Conservation (phyloP, 2,329 filamentous ascomycete species). For the Aurifilum marmelostoma region DNA sequence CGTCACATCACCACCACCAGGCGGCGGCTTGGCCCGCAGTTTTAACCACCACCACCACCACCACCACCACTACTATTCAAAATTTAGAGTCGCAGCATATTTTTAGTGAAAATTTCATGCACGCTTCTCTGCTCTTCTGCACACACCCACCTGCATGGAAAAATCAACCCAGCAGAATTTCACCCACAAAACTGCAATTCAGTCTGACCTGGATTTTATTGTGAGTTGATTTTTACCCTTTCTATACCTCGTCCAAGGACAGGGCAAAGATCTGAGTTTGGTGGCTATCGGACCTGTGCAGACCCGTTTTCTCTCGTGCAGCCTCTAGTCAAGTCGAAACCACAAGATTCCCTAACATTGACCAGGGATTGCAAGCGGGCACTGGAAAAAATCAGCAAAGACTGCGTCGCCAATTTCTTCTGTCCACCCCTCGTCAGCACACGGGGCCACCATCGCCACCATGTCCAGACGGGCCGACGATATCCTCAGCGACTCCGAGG, state of each 20-base stretch:
- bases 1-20: neutral
- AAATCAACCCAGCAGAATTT: no score
- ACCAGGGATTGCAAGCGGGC: no score
- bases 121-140: neutral
- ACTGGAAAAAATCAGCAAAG: no score
- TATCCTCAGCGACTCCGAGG: constrained; percentile 41
- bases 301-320: neutral
- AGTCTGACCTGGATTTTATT: no score
- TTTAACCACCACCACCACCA: no score
- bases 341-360: neutral
- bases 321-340: neutral
- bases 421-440: neutral
- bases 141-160: no score
- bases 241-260: no score
- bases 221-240: no score
- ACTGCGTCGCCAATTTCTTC: no score
- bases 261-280: no score
- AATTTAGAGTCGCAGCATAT: constrained; percentile 28
- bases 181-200: no score
- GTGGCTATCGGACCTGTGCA: neutral
- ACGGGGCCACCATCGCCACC: neutral
- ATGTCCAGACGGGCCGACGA: constrained; percentile 29
- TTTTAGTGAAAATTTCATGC: constrained; percentile 24
- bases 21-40: constrained; percentile 25
- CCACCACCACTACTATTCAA: no score